A percentile compares a stretch with the other conserved stretches of the same genome.
Evolutionary conservation across 2,329 filamentous ascomycete genomes (phyloP).

Genomic region (Calonectria multiphialidica): DNA sequence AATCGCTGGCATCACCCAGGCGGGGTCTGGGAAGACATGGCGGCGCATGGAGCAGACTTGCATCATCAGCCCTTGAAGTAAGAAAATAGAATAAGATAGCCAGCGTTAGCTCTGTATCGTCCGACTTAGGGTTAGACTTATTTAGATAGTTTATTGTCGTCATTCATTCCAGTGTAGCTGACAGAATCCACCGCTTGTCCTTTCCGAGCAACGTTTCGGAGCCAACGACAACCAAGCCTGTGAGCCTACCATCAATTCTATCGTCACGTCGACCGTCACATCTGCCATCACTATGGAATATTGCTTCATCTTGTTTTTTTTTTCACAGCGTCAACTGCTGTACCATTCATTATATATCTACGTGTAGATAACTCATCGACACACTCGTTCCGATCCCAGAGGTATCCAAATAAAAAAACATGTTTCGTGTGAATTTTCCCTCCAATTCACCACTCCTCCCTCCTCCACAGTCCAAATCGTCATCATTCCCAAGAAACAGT

Average conservation of each 20-base stretch:
- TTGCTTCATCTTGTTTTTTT: background rate
- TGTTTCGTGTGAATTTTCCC: background rate
- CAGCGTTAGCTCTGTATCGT: background rate
- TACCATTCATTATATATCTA: conserved; percentile 26
- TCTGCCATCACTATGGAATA: background rate
- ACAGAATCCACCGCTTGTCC: background rate
- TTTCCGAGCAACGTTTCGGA: no score
- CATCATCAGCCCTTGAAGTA: background rate
- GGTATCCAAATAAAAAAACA: conserved; percentile 7
- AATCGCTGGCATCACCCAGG: background rate
- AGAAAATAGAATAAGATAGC: background rate
- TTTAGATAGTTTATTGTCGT: background rate
- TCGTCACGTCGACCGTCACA: no score
- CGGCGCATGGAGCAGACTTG: background rate
- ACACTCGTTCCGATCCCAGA: conserved; percentile 11
- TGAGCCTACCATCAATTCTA: background rate
- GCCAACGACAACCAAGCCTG: background rate
- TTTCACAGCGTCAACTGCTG: conserved; percentile 2
- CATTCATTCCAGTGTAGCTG: background rate
- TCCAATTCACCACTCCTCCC: conserved; percentile 12
- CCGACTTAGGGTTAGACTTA: background rate
- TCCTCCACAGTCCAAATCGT: conserved; percentile 11
- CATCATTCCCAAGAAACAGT: conserved; percentile 27
- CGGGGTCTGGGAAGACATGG: no score
- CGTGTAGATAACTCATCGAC: conserved; percentile 13